A percentile compares a stretch with the other conserved stretches of the same genome.
Conservation (phyloP, 2,329 filamentous ascomycete species). For the Penicillium oxalicum region DNA sequence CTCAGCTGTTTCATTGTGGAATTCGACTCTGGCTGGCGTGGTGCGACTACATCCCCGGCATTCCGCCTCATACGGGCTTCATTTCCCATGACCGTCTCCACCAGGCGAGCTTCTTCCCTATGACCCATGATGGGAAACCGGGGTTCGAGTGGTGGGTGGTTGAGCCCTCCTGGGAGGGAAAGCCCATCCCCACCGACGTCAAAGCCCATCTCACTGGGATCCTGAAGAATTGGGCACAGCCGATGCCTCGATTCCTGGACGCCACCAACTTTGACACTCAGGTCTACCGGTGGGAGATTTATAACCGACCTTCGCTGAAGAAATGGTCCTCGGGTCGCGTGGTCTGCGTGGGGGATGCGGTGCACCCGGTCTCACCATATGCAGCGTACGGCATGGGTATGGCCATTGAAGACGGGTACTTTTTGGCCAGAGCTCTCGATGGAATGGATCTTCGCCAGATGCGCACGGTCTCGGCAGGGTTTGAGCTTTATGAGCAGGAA, state of each 20-base stretch:
- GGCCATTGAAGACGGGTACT: slow-evolving; percentile 12
- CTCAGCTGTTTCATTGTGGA: slow-evolving; percentile 13
- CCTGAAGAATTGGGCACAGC: slow-evolving; percentile 8
- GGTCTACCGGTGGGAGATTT: slow-evolving; percentile 12
- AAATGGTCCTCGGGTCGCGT: slow-evolving; percentile 9
- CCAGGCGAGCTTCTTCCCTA: slow-evolving; percentile 18
- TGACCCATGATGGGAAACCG: slow-evolving; percentile 16
- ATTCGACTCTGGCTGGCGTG: slow-evolving; percentile 18
- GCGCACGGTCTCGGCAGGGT: slow-evolving; percentile 4
- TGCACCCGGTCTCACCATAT: slow-evolving; percentile 12
- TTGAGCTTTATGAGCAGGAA: slow-evolving; percentile 9
- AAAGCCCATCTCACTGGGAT: slow-evolving; percentile 6
- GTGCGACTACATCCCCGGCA: slow-evolving; percentile 15
- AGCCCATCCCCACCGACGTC: slow-evolving; percentile 14
- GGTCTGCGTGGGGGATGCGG: slow-evolving; percentile 9
- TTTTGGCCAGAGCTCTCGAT: slow-evolving; percentile 7
- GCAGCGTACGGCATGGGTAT: slow-evolving; percentile 13
- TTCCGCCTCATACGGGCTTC: slow-evolving; percentile 7
- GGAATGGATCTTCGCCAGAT: slow-evolving; percentile 8
- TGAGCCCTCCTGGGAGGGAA: slow-evolving; percentile 15
- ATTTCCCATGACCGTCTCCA: slow-evolving; percentile 15
- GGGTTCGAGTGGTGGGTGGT: slow-evolving; percentile 21
- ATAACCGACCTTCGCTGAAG: slow-evolving; percentile 9
- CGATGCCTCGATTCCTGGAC: slow-evolving; percentile 8
- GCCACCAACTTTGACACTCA: slow-evolving; percentile 9